A percentile compares a stretch with the other conserved stretches of the same genome.
Evolutionary conservation across 140 eudicot species (phyloP).

Genomic region (Oenanthe javanica): DNA sequence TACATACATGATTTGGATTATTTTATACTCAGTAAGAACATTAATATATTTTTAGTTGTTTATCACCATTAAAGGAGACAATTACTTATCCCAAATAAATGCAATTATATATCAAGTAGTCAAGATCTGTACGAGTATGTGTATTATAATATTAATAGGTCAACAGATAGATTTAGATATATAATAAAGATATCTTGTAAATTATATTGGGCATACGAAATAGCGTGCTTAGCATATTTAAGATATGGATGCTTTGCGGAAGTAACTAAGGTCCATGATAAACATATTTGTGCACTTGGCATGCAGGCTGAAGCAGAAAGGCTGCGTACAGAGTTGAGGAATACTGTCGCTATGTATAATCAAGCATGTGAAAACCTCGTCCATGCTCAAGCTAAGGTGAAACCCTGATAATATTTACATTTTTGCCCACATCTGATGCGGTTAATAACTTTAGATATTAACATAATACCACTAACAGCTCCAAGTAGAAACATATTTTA

Average conservation of each 20-base stretch:
- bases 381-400: constrained; percentile 70
- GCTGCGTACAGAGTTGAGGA: constrained; percentile 52
- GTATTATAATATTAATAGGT: background rate
- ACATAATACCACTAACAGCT: background rate
- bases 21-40: background rate
- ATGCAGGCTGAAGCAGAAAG: constrained; percentile 57
- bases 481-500: background rate
- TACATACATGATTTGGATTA: background rate
- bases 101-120: background rate
- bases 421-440: constrained; percentile 1
- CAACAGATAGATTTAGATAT: background rate
- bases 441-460: background rate
- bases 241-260: background rate
- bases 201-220: background rate
- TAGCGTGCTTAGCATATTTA: background rate
- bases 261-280: constrained; percentile 15
- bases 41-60: background rate
- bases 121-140: background rate
- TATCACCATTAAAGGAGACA: background rate
- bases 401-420: constrained; percentile 11
- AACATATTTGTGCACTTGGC: constrained; percentile 44
- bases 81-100: background rate
- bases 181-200: background rate
- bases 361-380: constrained; percentile 81
- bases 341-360: constrained; percentile 56